Evolutionary conservation across 2,329 filamentous ascomycete species (phyloP).

Genomic region (Chrysoporthe deuterocubensis): DNA sequence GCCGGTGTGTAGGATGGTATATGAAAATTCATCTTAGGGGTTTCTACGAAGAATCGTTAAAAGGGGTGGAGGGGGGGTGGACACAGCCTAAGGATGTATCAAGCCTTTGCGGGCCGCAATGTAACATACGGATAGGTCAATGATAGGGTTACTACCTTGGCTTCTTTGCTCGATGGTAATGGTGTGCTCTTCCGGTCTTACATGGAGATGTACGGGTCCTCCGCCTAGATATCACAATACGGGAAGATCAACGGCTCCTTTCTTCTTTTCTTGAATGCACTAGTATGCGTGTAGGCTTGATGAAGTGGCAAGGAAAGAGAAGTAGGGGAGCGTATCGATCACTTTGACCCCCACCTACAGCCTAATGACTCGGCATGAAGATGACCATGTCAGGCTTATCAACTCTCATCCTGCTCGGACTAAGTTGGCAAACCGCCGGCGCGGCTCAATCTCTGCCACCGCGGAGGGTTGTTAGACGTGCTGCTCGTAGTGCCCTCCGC

Average conservation of each 20-base stretch:
- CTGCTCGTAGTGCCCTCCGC: too few species aligned
- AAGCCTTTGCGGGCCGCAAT: not conserved
- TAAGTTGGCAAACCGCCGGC: slow-evolving; percentile 21
- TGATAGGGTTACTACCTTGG: slow-evolving; percentile 18
- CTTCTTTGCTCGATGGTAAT: slow-evolving; percentile 14
- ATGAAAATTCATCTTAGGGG: not conserved
- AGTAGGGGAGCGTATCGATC: not conserved
- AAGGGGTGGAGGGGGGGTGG: too few species aligned
- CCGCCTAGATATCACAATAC: slow-evolving; percentile 51
- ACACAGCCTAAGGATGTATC: too few species aligned
- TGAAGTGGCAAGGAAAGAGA: too few species aligned
- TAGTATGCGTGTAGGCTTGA: not conserved
- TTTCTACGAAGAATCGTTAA: not conserved
- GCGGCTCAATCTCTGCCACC: slow-evolving; percentile 1
- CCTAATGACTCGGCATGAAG: slow-evolving; percentile 45
- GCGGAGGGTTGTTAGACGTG: not conserved
- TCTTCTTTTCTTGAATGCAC: slow-evolving; percentile 13
- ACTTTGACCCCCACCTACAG: slow-evolving; percentile 2
- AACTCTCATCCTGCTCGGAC: slow-evolving; percentile 28
- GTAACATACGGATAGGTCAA: not conserved
- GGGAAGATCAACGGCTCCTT: slow-evolving; percentile 48
- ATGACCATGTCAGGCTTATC: slow-evolving; percentile 28
- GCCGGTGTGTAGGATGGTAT: slow-evolving; percentile 40
- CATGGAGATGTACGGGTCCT: slow-evolving; percentile 53
- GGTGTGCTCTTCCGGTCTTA: slow-evolving; percentile 43